Evolutionary conservation across 2,329 filamentous ascomycete species (phyloP).

Genomic region (Trichoderma sp.): DNA sequence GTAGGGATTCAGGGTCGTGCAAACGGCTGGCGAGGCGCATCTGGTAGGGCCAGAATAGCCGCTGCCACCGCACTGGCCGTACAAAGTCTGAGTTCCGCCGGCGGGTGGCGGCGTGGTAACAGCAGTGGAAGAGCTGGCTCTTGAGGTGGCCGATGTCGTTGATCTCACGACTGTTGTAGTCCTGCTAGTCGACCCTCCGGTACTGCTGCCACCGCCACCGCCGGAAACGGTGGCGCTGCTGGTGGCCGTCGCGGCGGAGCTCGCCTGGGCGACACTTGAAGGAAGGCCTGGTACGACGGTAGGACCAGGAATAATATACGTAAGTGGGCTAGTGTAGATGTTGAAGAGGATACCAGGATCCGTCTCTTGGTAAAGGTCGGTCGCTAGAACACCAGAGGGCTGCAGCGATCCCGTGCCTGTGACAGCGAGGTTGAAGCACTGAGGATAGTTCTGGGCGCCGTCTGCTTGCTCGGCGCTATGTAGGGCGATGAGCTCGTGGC

Average conservation of each 20-base stretch:
- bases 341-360: conserved; percentile 43
- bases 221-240: conserved; percentile 10
- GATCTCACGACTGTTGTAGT: neutral
- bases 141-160: neutral
- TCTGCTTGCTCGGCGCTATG: conserved; percentile 47
- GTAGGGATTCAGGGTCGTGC: conserved; percentile 20
- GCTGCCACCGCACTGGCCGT: conserved; percentile 20
- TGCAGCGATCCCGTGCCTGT: conserved; percentile 42
- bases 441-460: conserved; percentile 55
- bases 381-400: conserved; percentile 40
- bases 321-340: conserved; percentile 35
- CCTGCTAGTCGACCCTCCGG: conserved; percentile 7
- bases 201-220: neutral
- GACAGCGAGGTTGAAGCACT: conserved; percentile 54
- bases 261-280: conserved; percentile 33
- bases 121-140: neutral
- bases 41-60: conserved; percentile 14
- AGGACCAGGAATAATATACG: conserved; percentile 40
- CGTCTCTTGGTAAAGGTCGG: conserved; percentile 39
- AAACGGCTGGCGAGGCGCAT: conserved; percentile 14
- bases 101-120: conserved; percentile 8
- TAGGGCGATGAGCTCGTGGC: conserved; percentile 58
- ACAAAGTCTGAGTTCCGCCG: conserved; percentile 8
- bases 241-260: conserved; percentile 32
- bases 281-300: conserved; percentile 33